A percentile compares a stretch with the other conserved stretches of the same genome.
phyloP scores from a whole-genome alignment of 345 rosid species.

The Laguncularia racemosa region DNA sequence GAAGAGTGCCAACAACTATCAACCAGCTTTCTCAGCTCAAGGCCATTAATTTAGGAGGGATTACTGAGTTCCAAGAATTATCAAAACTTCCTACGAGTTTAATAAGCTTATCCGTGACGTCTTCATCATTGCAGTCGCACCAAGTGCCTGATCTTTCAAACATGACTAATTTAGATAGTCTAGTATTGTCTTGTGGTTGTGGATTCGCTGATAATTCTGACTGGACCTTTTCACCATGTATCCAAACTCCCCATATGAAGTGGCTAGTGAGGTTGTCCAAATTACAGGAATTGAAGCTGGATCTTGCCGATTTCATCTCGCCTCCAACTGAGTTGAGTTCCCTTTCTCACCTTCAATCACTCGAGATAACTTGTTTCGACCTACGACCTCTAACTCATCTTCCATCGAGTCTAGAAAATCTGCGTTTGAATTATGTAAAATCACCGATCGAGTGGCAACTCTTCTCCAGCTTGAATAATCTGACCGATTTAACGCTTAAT shows the following conservation, averaged over 20 bases:
- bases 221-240: too few species aligned
- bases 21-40: not conserved
- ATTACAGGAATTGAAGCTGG: not conserved
- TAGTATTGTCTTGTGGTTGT: too few species aligned
- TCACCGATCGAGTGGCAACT: not conserved
- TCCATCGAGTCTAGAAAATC: not conserved
- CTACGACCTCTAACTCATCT: not conserved
- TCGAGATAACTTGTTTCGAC: not conserved
- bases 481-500: not conserved
- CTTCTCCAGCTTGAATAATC: not conserved
- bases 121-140: not conserved
- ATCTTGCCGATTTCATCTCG: not conserved
- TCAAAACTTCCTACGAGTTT: not conserved
- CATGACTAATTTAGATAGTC: not conserved
- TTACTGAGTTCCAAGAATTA: too few species aligned
- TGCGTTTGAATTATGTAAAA: not conserved
- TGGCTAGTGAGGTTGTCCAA: not conserved
- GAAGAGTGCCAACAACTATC: not conserved
- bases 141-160: not conserved
- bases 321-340: not conserved
- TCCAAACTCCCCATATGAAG: not conserved
- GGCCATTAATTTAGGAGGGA: too few species aligned
- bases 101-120: not conserved
- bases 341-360: not conserved
- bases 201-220: too few species aligned